Percentiles rank a stretch among this genome's conserved stretches.
phyloP scores from a whole-genome alignment of 306 rosid genomes.

The Styphnolobium japonicum region DNA sequence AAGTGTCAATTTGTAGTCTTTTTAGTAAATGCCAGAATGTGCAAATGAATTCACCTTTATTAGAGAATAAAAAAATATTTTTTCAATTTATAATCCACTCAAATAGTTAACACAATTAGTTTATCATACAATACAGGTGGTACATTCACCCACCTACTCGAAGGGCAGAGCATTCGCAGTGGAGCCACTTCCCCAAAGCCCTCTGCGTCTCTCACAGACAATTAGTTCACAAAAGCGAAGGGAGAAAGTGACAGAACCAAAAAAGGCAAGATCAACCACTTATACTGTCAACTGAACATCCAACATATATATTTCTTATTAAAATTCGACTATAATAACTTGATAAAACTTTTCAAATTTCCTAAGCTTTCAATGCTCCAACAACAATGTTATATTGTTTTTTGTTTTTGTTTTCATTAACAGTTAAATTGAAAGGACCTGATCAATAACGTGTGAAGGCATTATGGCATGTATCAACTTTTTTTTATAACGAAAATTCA shows the following conservation, averaged over 20 bases:
- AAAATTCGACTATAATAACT: not conserved
- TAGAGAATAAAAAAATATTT: conserved; percentile 2
- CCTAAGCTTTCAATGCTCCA: not conserved
- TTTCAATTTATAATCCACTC: not conserved
- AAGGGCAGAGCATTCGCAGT: not conserved
- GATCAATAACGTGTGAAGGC: not conserved
- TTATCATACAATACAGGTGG: not conserved
- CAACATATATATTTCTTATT: not conserved
- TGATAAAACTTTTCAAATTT: not conserved
- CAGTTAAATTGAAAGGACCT: not conserved
- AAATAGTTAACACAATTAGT: not conserved
- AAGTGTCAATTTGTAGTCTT: not conserved
- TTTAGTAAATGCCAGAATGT: not conserved
- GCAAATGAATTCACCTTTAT: not conserved
- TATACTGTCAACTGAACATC: not conserved
- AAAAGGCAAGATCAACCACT: conserved; percentile 6
- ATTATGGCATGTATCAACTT: not conserved
- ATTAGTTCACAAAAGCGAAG: conserved; percentile 8
- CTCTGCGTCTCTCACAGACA: not conserved
- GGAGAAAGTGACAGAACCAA: not conserved
- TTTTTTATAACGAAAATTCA: not conserved
- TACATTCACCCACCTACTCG: not conserved
- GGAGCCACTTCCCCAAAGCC: not conserved
- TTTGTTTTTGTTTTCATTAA: not conserved
- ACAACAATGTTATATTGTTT: not conserved